Evolutionary conservation across 1,284 basidiomycete species (phyloP), one percentile per base, ranked within the genome.

Genomic region (Pseudozyma sp.): DNA sequence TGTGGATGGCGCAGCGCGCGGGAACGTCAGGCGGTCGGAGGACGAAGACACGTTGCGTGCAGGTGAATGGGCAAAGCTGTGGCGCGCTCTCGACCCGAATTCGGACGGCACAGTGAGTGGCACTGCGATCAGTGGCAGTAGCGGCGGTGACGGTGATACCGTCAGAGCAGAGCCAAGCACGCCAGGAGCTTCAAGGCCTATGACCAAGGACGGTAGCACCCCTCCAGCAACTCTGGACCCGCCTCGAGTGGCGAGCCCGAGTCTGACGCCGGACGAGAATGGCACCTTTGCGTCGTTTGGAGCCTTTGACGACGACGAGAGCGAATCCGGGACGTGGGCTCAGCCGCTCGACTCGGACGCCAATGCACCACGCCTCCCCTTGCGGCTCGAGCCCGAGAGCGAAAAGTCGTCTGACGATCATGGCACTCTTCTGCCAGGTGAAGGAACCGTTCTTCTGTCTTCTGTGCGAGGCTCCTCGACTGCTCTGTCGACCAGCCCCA

Each of bases 291-390:
- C 69, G 7, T 77, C 77, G 14, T 79, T 79, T 43, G 75, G 65
- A 8, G 65, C 58, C n/a, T 80, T 78, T 52, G 80, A 73, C 37
- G 80, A 81, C 37, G 71, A 77, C 33, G 78, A 79, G 54, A 63
- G 58, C 60, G 77, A 75, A 47, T 77, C 74, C 2, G 80, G 80
- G 7, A 81, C 80, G 7, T 81, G 80, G 80, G 78, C 79, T n/a
- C 79, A 79, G 51, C 79, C 79, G n/a, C 62, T 81, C 31, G 74
- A 81, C 37, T 47, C 77, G 14, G 68, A 69, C 42, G 55, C 34
- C 42, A 57, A 56, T 37, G 68, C 59, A 39, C 62, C 57, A 33
- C 76, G 61, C 42, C 68, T 72, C 17, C 70, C 66, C 7, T 50
- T 71, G 51, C 59, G 65, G 17, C 44, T 68, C 3, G 57, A 54